Base-by-base conservation (phyloP, 305 asterid genomes). In the Rubia occidens region DNA sequence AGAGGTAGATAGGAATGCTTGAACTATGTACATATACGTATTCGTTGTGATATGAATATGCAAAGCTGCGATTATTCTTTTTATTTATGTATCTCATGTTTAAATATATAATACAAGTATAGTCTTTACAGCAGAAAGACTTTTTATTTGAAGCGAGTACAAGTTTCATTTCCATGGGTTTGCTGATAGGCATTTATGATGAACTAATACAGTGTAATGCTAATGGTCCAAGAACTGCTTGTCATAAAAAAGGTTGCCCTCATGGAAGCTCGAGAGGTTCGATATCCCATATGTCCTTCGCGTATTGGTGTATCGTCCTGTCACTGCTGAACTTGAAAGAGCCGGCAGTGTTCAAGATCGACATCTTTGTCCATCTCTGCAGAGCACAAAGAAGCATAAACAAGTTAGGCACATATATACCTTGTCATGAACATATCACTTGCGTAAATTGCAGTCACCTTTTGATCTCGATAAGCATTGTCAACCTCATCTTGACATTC, bases 251-350 rank as follows among this genome's bases (percentile, higher is more conserved):
- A 3, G 35, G 60, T 68, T 18, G 47, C 45, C 42, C 60, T 73
- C 80, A 82, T 4, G 60, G 78, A 24, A 85, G 67, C 47, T 79
- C 78, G 8, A 88, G 73, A 42, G 89, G 91, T 59, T 83, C 63
- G 75, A 93, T 87, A 73, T 78, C 76, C 96, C 98, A 93, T 47
- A 88, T 90, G 76, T 86, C 95, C 71, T 78, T 82, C 45, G 98
- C 95, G 26, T 93, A 90, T 76, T 90, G 89, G 51, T 82, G 89
- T 64, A 89, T 90, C 3, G 97, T 93, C 72, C 98, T 74, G 79
- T 90, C 96, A 54, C 99, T 89, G 93, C 99, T 90, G 88, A 90
- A 94, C 85, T 89, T 91, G 88, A 35, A 82, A 32, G 97, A 90
- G 42, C 96, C 95, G 8, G 97, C 91, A 43, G 97, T 88, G 63